Base-by-base conservation (phyloP, 345 rosid species). In the Gossypium arboreum region DNA sequence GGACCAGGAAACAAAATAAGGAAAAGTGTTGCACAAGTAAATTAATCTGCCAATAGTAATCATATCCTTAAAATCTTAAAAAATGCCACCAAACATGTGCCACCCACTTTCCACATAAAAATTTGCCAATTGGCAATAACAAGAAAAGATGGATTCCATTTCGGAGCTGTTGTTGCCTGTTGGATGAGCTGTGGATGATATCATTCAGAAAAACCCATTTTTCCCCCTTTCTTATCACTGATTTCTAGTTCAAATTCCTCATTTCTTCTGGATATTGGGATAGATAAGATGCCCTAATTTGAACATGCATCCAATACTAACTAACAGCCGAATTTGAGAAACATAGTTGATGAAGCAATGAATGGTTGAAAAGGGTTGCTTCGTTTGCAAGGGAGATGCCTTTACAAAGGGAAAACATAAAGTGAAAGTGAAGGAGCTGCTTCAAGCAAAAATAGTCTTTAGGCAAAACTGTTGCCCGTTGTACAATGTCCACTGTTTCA, bases 401-500 rank as follows among this genome's bases (percentile, higher is more conserved):
- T 47, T 15, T 73, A 7, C 2, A 61, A 77, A 22, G n/a, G 17
- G 4, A 60, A n/a, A 29, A 15, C 17, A 50, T 1, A 34, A 76
- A 62, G 52, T 61, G 61, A 69, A 63, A 59, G 69, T 65, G 41
- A 52, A 48, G 71, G 77, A 74, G 77, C 71, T 74, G 62, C 27
- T 39, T 9, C 9, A 20, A 13, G 68, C 22, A 59, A 54, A 62
- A 72, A 69, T 60, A 57, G 66, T 50, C 82, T 77, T 75, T 68
- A 34, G 13, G 34, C 15, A 52, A 41, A 66, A 47, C 39, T 24
- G 60, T 16, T 47, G 48, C 62, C 75, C 85, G 79, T 83, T 83
- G 71, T 16, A 12, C 17, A 13, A 11, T 39, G 59, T 12, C 1
- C 70, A 78, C 77, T 76, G 64, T 78, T 83, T 76, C 80, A 71